Base-by-base conservation (phyloP, 2,329 filamentous ascomycete species). In the Plenodomus biglobosus region DNA sequence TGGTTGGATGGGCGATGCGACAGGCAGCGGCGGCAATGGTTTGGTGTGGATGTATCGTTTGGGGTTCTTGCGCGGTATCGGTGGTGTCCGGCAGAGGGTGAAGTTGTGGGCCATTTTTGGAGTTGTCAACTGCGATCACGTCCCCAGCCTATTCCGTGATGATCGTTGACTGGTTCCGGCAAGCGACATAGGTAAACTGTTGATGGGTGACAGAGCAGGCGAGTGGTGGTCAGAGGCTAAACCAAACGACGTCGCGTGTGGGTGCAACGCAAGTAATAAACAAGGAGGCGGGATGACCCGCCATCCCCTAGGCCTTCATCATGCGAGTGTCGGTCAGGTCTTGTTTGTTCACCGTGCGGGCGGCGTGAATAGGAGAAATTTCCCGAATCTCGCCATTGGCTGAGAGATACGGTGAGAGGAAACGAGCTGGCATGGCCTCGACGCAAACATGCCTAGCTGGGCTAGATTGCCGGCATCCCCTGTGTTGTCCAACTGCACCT, bases 231-330 rank as follows among this genome's bases (percentile, higher is more conserved):
- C 27, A 32, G 11, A 32, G 27, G 27, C 27, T 32, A 32, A 15
- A 42, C 40, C 55, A 50, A 55, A 53, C 46, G 34, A 49, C 30
- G 20, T 30, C 32, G 45, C 49, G 32, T 53, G 58, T 47, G 51
- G 53, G 50, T 57, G 51, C 48, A 37, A 38, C 40, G 48, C 50
- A 49, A 47, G 40, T 56, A 57, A 52, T 60, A 61, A 58, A 56
- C 52, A 53, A 46, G 47, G 47, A 55, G 58, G 50, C 46, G 42
- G 54, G 49, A 46, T 53, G 42, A 56, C 55, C 59, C 55, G 56
- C 54, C 57, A 52, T 54, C 52, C 16, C 47, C 46, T 37, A 48
- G 42, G 38, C 47, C 40, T 44, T 35, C 37, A 51, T 55, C 46
- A 40, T 45, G 44, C 45, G 52, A 52, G 41, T 39, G 48, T 48